Evolutionary conservation across 768 basidiomycete genomes (phyloP).

Genomic region (Xanthoconium purpureum): DNA sequence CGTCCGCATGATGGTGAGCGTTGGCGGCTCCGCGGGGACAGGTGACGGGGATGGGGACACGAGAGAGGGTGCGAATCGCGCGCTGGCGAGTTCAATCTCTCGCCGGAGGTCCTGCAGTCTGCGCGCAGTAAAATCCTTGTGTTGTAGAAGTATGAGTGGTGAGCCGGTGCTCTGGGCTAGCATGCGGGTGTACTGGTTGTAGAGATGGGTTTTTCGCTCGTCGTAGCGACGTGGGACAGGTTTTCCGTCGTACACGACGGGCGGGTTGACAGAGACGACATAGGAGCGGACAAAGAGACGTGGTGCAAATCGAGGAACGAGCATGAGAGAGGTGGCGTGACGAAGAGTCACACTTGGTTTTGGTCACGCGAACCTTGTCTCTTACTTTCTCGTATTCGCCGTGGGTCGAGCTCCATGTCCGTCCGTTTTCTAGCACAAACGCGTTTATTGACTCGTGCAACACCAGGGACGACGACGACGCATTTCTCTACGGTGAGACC

Average conservation of each 20-base stretch:
- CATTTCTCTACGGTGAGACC: conserved; percentile 70
- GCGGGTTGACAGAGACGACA: conserved; percentile 54
- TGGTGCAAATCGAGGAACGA: conserved; percentile 13
- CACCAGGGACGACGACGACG: conserved; percentile 75
- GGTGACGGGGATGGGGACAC: conserved; percentile 34
- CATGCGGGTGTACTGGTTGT: conserved; percentile 73
- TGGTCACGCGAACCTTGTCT: conserved; percentile 28
- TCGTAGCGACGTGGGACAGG: conserved; percentile 64
- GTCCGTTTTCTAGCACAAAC: conserved; percentile 19
- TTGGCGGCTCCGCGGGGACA: conserved; percentile 38
- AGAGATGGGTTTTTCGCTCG: conserved; percentile 78
- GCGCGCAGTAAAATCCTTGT: conserved; percentile 69
- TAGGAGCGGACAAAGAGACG: conserved; percentile 40
- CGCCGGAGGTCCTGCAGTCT: conserved; percentile 66
- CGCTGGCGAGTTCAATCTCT: conserved; percentile 59
- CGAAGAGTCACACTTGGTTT: conserved; percentile 19
- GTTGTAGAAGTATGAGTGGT: conserved; percentile 76
- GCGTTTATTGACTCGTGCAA: conserved; percentile 26
- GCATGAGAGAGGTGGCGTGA: conserved; percentile 16
- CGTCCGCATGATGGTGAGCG: conserved; percentile 69
- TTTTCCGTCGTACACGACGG: conserved; percentile 52
- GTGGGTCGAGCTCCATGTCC: conserved; percentile 29
- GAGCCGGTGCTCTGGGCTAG: conserved; percentile 53
- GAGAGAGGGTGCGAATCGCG: conserved; percentile 34
- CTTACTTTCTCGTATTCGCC: conserved; percentile 18